A percentile compares a stretch with the other conserved stretches of the same genome.
Conservation (phyloP, 2,329 filamentous ascomycete species). For the Atkinsonella texensis region DNA sequence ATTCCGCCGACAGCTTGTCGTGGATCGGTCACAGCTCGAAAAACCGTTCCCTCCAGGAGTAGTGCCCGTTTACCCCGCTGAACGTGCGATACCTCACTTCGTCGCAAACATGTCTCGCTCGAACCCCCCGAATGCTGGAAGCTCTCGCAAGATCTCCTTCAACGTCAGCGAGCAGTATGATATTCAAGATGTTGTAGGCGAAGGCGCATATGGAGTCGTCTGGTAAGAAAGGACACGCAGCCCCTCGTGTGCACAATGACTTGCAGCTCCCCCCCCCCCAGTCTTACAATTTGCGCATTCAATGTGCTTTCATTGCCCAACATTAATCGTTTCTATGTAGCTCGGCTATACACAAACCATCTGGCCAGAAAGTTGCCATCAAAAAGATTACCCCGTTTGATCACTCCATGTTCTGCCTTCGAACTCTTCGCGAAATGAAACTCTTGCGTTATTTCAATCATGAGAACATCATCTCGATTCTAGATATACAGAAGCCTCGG, state of each 20-base stretch:
- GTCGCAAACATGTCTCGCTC: slow-evolving; percentile 40
- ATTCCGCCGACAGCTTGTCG: neutral
- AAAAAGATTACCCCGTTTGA: slow-evolving; percentile 99
- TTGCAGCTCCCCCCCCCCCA: neutral
- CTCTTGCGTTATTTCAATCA: slow-evolving; percentile 97
- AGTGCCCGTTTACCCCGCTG: slow-evolving; percentile 2
- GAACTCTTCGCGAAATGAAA: slow-evolving; percentile 98
- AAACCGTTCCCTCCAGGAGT: neutral
- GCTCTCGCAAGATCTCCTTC: slow-evolving; percentile 93
- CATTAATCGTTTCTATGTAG: slow-evolving; percentile 30
- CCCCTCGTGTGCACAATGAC: neutral
- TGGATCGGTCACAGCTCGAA: neutral
- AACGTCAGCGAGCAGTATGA: slow-evolving; percentile 99
- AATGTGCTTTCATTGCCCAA: neutral
- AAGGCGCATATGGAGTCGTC: slow-evolving; percentile 96
- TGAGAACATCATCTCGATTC: slow-evolving; percentile 98
- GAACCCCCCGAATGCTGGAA: slow-evolving; percentile 43
- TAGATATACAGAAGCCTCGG: slow-evolving; percentile 96
- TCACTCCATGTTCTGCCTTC: slow-evolving; percentile 96
- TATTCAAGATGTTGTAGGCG: slow-evolving; percentile 97
- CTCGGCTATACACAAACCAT: slow-evolving; percentile 96
- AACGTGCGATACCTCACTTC: neutral
- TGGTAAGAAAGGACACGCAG: slow-evolving; percentile 52
- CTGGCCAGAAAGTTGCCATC: slow-evolving; percentile 96
- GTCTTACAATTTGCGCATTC: neutral